Base-by-base conservation (phyloP, 2,329 filamentous ascomycete genomes). In the Ophiostoma himal-ulmi region DNA sequence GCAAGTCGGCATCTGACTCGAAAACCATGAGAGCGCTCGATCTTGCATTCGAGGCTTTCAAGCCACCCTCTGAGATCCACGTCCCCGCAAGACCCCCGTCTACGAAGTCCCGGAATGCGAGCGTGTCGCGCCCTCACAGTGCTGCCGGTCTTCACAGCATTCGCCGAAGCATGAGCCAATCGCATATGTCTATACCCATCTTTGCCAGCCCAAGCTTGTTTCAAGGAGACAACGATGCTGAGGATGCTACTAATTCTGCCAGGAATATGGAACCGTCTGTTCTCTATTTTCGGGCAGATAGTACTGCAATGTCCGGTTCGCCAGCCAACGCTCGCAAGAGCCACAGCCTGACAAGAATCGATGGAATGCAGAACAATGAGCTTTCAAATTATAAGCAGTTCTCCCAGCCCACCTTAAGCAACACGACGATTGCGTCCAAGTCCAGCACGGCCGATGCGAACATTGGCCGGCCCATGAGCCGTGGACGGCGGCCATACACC, bases 61-160 rank as follows among this genome's bases (percentile, higher is more conserved):
- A 20, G 14, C 22, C 57, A 0, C 68, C 39, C 2, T n/a, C 60
- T 48, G 41, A 48, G 41, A 5, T 48, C 2, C 41, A 48, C 41
- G 1, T 30, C 57, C 57, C 73, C 0, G 65, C 66, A 0, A 75
- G 78, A 2, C 78, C 78, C 0, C 70, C 74, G 0, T 80, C 79
- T 0, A 77, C 79, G 0, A 80, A 80, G 62, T 79, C 80, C 1
- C 78, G 79, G 5, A 79, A 80, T 48, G 76, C 78, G 3, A 81
- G 80, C 34, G 75, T 76, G 2, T 5, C 60, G 0, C 71, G 70
- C 0, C 6, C 68, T 39, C 20, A 44, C 5, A 36, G 52, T 39
- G 52, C 10, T 14, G 3, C 3, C 14, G 20, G 20, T 1, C 1
- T 39, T 1, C 3, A 7, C 7, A 14, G 4, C 5, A 1, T 64